phyloP scores from a whole-genome alignment of 352 stramenopile genomes.

The Phytophthora pini region DNA sequence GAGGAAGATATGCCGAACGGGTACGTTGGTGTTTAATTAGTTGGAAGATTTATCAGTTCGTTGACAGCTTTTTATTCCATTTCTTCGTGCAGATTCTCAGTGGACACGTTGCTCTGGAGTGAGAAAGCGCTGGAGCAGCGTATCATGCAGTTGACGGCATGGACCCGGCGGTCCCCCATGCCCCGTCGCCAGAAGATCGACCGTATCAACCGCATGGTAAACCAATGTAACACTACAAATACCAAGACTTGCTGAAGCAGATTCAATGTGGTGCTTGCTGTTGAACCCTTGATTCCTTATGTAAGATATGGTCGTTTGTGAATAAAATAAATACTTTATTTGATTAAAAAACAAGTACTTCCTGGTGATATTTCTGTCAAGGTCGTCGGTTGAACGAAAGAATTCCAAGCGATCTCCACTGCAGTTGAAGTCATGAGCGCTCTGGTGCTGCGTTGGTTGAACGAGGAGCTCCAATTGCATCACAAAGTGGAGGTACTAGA shows the following conservation, averaged over 20 bases:
- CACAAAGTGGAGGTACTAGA: slow-evolving; percentile 60
- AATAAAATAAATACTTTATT: background rate
- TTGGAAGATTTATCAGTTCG: background rate
- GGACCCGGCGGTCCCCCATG: slow-evolving; percentile 60
- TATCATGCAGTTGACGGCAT: slow-evolving; percentile 67
- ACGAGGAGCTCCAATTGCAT: slow-evolving; percentile 62
- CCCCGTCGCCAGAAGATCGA: slow-evolving; percentile 67
- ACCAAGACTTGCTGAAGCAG: slow-evolving; percentile 30
- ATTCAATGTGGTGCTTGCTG: slow-evolving; percentile 16
- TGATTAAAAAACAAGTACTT: too few relatives aligned
- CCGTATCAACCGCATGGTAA: slow-evolving; percentile 75
- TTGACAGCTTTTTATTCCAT: slow-evolving; percentile 1
- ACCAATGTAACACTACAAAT: slow-evolving; percentile 56
- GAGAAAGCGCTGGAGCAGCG: slow-evolving; percentile 71
- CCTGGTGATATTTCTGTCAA: slow-evolving; percentile 34
- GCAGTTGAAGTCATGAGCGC: slow-evolving; percentile 48
- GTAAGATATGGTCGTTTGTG: background rate
- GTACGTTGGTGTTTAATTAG: slow-evolving; percentile 27
- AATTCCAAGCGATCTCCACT: background rate
- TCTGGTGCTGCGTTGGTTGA: slow-evolving; percentile 71
- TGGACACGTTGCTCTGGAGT: slow-evolving; percentile 76
- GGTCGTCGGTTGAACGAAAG: slow-evolving; percentile 25
- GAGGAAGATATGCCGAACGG: slow-evolving; percentile 38
- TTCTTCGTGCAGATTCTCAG: slow-evolving; percentile 55
- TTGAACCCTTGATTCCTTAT: background rate